Base-by-base conservation (phyloP, 225 moss, liverwort and hornwort species). In the Marchantia paleacea region DNA sequence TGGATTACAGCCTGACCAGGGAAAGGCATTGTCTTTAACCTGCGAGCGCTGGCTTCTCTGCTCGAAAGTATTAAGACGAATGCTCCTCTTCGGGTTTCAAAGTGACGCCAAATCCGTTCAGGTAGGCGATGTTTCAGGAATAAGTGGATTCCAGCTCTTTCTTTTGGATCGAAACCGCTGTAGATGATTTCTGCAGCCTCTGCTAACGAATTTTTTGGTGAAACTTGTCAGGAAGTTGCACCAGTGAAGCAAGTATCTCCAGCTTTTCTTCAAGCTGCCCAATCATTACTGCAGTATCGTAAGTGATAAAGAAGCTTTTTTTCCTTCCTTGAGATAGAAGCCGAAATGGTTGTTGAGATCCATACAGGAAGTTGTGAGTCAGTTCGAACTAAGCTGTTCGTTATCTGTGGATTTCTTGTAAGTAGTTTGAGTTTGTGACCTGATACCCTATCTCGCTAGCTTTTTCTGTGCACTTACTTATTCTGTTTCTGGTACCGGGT, bases 41-140 rank as follows among this genome's bases (percentile, higher is more conserved):
- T 95, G 99, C 87, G 99, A 95, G 82, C 92, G 99, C 62, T 99
- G 99, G 99, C 92, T 99, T 87, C 91, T 99, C 22, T 99, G 99
- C 85, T 85, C 92, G 71, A 99, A 99, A 93, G 92, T 92, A 16
- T 85, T 99, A 31, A 90, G 91, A 73, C 90, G 95, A 69, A 99
- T 99, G 99, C 89, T 99, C 62, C 84, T 94, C 30, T 95, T 95
- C 87, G 99, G 99, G 47, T 95, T 92, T 90, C 99, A 90, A 80
- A 99, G 95, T 81, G 99, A 99, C 88, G 92, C 89, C 62, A 99
- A 85, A 87, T 95, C 94, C 66, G 92, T 99, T 47, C 95, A 95
- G 91, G 97, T 97, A 71, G 66, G 82, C 77, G 75, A 69, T 79
- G n/a, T 53, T 77, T 26, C 39, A 0, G 47, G 11, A 70, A 54